Evolutionary conservation across 495 filamentous ascomycete species (phyloP).

Genomic region (Patellaria atrata): DNA sequence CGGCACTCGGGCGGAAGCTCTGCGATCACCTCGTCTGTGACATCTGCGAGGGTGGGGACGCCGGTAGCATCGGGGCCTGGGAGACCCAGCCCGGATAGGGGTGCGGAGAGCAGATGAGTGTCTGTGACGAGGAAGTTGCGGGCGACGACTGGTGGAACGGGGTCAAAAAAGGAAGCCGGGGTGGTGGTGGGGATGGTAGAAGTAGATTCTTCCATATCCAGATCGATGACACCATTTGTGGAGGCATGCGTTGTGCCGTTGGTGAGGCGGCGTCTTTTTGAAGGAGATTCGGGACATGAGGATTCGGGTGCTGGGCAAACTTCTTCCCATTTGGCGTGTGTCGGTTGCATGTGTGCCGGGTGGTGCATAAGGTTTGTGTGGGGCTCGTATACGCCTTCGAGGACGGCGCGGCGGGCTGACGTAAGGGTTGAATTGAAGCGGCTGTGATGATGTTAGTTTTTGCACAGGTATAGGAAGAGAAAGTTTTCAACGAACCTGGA

Average conservation of each 20-base stretch:
- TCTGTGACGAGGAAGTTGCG: slow-evolving; percentile 68
- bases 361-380: slow-evolving; percentile 86
- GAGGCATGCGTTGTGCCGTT: slow-evolving; percentile 10
- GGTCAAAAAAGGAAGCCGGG: slow-evolving; percentile 39
- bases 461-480: slow-evolving; percentile 6
- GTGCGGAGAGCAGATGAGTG: slow-evolving; percentile 48
- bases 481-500: slow-evolving; percentile 49
- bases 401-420: slow-evolving; percentile 46
- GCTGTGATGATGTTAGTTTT: slow-evolving; percentile 34
- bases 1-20: slow-evolving; percentile 60
- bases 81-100: slow-evolving; percentile 40
- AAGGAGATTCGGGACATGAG: slow-evolving; percentile 4
- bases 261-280: slow-evolving; percentile 7
- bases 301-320: slow-evolving; percentile 27
- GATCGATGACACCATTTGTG: slow-evolving; percentile 4
- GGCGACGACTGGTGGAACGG: slow-evolving; percentile 47
- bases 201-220: slow-evolving; percentile 6
- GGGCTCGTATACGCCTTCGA: slow-evolving; percentile 73
- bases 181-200: not conserved
- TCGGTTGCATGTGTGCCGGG: slow-evolving; percentile 79
- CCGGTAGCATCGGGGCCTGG: slow-evolving; percentile 53
- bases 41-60: slow-evolving; percentile 49
- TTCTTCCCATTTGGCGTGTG: slow-evolving; percentile 67
- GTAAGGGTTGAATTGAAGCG: slow-evolving; percentile 64
- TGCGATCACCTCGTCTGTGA: slow-evolving; percentile 51